These are phyloP conservation scores for Cryptosporidium ryanae DNA, from an alignment of 169 alveolate genomes.

Conservation along the genomic window DNA sequence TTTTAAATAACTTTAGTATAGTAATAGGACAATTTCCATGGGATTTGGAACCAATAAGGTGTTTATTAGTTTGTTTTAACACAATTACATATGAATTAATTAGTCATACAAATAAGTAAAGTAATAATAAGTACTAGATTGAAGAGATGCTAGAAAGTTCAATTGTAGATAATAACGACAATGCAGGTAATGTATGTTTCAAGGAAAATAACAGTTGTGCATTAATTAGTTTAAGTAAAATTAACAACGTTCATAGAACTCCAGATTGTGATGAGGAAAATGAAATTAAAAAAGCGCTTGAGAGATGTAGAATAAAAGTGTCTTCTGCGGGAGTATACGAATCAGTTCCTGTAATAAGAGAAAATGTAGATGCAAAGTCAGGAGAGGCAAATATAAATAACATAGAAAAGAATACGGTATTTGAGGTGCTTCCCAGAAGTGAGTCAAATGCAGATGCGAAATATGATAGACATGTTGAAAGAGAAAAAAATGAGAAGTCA, in stretches of 20 bases:
- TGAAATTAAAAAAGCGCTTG: slow-evolving; percentile 9
- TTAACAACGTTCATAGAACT: too few species aligned
- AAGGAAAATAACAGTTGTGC: too few species aligned
- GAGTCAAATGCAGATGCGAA: slow-evolving; percentile 71
- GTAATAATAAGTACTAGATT: too few species aligned
- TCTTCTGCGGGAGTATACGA: slow-evolving; percentile 58
- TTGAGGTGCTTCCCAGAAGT: slow-evolving; percentile 65
- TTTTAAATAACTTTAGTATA: neutral
- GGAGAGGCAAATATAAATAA: slow-evolving; percentile 15
- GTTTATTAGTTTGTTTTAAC: neutral
- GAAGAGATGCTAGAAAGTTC: too few species aligned
- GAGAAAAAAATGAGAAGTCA: neutral
- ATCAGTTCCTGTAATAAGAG: slow-evolving; percentile 21
- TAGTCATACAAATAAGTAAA: too few species aligned
- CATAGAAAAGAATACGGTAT: neutral
- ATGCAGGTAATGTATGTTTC: too few species aligned
- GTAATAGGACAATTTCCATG: neutral
- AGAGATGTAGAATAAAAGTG: slow-evolving; percentile 52
- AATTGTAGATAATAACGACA: too few species aligned
- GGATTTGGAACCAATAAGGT: slow-evolving; percentile 1
- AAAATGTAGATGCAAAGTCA: slow-evolving; percentile 49
- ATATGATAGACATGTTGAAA: slow-evolving; percentile 5
- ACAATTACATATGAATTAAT: neutral
- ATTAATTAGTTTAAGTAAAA: too few species aligned
- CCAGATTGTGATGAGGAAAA: too few species aligned